Evolutionary conservation across 495 filamentous ascomycete genomes (phyloP).

Genomic region (Parathielavia appendiculata): DNA sequence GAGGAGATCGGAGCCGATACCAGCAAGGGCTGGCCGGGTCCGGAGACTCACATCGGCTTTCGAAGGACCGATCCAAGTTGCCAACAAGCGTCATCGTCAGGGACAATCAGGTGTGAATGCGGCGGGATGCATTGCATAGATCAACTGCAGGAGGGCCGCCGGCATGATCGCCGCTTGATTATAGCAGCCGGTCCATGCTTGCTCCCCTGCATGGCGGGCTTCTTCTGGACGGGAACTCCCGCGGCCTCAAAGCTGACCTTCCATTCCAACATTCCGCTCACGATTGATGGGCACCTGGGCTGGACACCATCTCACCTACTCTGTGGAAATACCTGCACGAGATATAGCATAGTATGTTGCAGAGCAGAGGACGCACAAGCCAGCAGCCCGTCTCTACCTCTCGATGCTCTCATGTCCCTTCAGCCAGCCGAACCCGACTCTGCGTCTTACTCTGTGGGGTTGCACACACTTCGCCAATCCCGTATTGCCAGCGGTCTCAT

Average conservation of each 20-base stretch:
- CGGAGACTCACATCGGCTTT: background rate
- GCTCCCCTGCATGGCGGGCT: too few species aligned
- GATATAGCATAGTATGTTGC: too few species aligned
- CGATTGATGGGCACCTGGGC: background rate
- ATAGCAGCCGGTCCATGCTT: background rate
- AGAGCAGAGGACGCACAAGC: background rate
- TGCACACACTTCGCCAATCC: slow-evolving; percentile 4
- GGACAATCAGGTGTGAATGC: background rate
- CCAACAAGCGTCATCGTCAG: background rate
- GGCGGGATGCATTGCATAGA: background rate
- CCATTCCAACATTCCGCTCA: too few species aligned
- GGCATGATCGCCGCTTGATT: background rate
- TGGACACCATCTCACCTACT: too few species aligned
- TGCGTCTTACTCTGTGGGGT: background rate
- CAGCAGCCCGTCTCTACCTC: background rate
- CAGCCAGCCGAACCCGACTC: background rate
- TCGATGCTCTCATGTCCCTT: background rate
- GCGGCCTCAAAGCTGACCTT: too few species aligned
- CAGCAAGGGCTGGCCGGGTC: background rate
- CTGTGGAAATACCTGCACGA: too few species aligned
- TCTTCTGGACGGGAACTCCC: too few species aligned
- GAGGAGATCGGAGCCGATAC: background rate
- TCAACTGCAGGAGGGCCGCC: background rate
- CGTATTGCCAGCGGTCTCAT: background rate
- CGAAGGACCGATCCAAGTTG: background rate